phyloP scores from a whole-genome alignment of 305 asterid genomes.

The Nicotiana rustica region DNA sequence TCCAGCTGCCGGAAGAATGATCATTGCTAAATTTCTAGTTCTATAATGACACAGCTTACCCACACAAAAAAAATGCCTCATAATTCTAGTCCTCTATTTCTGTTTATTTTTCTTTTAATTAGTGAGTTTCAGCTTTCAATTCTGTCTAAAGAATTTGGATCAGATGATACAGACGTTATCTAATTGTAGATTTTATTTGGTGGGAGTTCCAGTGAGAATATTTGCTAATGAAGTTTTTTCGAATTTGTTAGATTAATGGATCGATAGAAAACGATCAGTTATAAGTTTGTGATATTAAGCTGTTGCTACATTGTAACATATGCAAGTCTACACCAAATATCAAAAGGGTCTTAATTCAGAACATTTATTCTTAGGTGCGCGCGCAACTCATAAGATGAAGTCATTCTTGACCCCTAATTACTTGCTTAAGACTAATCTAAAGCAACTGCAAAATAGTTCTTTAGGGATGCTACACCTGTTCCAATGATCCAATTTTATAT shows the following conservation, averaged over 20 bases:
- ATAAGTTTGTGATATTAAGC: not conserved
- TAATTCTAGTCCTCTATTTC: not conserved
- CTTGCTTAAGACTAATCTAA: too few species aligned
- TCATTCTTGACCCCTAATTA: too few species aligned
- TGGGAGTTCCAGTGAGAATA: not conserved
- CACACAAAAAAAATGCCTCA: too few species aligned
- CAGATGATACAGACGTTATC: not conserved
- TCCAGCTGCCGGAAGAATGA: slow-evolving; percentile 19
- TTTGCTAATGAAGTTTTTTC: not conserved
- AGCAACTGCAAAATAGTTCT: too few species aligned
- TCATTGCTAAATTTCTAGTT: not conserved
- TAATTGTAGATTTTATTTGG: not conserved
- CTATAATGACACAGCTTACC: too few species aligned
- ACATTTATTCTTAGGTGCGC: too few species aligned
- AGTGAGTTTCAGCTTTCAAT: not conserved
- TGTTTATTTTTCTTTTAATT: not conserved
- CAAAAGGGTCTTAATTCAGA: not conserved
- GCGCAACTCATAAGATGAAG: too few species aligned
- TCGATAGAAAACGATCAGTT: not conserved
- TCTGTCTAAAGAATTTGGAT: not conserved
- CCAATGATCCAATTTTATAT: too few species aligned
- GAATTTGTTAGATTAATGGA: not conserved
- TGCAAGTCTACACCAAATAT: not conserved
- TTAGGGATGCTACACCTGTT: too few species aligned
- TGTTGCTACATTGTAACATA: not conserved